These are phyloP conservation scores for Rasamsonia emersonii DNA, from an alignment of 2,329 filamentous ascomycete genomes.

Conservation along the genomic window DNA sequence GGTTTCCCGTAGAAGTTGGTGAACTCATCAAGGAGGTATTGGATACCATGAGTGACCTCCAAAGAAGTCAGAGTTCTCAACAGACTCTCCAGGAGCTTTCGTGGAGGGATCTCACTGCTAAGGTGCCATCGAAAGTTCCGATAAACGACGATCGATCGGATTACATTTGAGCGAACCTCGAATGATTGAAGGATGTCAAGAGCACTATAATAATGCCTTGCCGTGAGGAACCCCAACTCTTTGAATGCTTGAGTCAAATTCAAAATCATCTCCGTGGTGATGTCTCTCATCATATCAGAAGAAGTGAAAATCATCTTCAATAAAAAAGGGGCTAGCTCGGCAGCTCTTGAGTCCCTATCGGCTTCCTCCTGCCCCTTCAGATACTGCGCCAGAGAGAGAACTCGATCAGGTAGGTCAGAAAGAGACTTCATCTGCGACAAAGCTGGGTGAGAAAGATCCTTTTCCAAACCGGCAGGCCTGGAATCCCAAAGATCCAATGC, in stretches of 20 bases:
- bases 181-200: conserved; percentile 23
- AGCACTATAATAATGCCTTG: conserved; percentile 19
- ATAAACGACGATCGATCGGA: conserved; percentile 30
- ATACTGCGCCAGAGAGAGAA: conserved; percentile 16
- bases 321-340: conserved; percentile 16
- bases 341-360: not conserved
- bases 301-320: conserved; percentile 19
- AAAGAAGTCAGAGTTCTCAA: conserved; percentile 18
- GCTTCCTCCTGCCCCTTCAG: conserved; percentile 7
- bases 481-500: conserved; percentile 23
- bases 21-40: conserved; percentile 35
- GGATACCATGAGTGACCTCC: conserved; percentile 27
- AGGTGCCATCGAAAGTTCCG: conserved; percentile 31
- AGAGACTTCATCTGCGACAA: conserved; percentile 10
- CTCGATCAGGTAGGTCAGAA: conserved; percentile 12
- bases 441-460: conserved; percentile 9
- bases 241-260: conserved; percentile 19
- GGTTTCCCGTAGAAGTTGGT: conserved; percentile 23
- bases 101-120: conserved; percentile 13
- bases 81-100: conserved; percentile 17
- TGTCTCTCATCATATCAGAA: conserved; percentile 15
- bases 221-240: conserved; percentile 15
- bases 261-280: conserved; percentile 23
- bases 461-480: conserved; percentile 10
- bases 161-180: conserved; percentile 17